These are phyloP conservation scores for Alternaria triticina DNA, from an alignment of 2,329 filamentous ascomycete species.

Conservation along the genomic window DNA sequence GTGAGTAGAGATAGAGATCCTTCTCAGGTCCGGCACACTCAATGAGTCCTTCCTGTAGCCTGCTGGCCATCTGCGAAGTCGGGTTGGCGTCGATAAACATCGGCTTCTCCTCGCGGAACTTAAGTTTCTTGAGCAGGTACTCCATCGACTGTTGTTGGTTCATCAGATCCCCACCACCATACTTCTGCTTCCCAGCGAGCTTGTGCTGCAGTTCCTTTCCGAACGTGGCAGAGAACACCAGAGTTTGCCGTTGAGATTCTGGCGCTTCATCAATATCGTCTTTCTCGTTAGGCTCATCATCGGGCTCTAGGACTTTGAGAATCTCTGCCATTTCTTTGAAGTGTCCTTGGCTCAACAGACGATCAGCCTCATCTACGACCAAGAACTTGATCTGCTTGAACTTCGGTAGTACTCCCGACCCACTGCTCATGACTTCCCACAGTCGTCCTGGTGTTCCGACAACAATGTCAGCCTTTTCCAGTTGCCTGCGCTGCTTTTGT, in stretches of 20 bases:
- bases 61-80: conserved; percentile 82
- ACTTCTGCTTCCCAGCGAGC: conserved; percentile 70
- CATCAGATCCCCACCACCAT: conserved; percentile 63
- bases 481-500: conserved; percentile 89
- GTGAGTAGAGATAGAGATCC: conserved; percentile 91
- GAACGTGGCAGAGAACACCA: conserved; percentile 97
- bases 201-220: conserved; percentile 91
- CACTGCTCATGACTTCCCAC: conserved; percentile 90
- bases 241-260: conserved; percentile 71
- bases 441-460: conserved; percentile 89
- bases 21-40: conserved; percentile 95
- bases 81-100: conserved; percentile 95
- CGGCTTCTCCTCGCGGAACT: conserved; percentile 82
- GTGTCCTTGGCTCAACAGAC: conserved; percentile 87
- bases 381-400: conserved; percentile 80
- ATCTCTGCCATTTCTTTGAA: conserved; percentile 96
- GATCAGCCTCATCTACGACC: conserved; percentile 92
- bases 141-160: conserved; percentile 84
- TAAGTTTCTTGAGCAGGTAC: conserved; percentile 87
- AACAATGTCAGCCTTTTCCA: conserved; percentile 88
- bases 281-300: conserved; percentile 58
- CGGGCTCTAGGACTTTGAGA: conserved; percentile 76
- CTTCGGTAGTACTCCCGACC: conserved; percentile 69
- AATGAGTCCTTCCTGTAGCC: conserved; percentile 85
- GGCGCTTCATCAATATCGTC: conserved; percentile 11